Percentiles rank a stretch among this genome's conserved stretches.
Conservation (phyloP, 2,329 filamentous ascomycete species). For the Calonectria multiphialidica region DNA sequence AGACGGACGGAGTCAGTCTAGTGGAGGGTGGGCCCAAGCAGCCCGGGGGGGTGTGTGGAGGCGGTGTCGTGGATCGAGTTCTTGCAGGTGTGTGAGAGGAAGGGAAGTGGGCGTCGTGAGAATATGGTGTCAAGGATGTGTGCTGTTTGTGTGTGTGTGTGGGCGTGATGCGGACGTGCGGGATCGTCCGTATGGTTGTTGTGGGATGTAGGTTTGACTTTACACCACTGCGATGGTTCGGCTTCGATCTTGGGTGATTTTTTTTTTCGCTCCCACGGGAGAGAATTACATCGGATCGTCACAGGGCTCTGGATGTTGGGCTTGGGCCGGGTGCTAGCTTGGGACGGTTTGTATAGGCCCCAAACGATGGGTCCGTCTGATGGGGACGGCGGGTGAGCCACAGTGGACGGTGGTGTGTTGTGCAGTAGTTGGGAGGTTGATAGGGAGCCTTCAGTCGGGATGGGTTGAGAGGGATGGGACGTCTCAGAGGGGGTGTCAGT, state of each 20-base stretch:
- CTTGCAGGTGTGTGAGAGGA: slow-evolving; percentile 33
- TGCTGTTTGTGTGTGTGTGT: slow-evolving; percentile 32
- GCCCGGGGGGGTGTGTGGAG: slow-evolving; percentile 38
- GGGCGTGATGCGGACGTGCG: slow-evolving; percentile 14
- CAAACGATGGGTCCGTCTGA: slow-evolving; percentile 10
- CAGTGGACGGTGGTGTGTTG: slow-evolving; percentile 23
- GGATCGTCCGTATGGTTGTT: slow-evolving; percentile 18
- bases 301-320: not conserved
- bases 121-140: slow-evolving; percentile 37
- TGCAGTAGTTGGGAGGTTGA: slow-evolving; percentile 16
- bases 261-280: not conserved
- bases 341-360: not conserved
- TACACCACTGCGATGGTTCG: not conserved
- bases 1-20: slow-evolving; percentile 18
- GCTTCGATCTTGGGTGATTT: not conserved
- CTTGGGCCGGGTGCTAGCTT: not conserved
- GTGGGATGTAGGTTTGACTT: slow-evolving; percentile 1
- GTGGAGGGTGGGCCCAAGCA: slow-evolving; percentile 32
- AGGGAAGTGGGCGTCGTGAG: slow-evolving; percentile 27
- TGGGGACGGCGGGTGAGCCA: slow-evolving; percentile 21
- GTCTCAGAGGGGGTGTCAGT: slow-evolving; percentile 9
- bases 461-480: slow-evolving; percentile 5
- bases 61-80: slow-evolving; percentile 46
- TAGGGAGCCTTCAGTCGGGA: slow-evolving; percentile 7
- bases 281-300: not conserved